Percentiles rank a stretch among this genome's conserved stretches.
phyloP scores from a whole-genome alignment of 768 basidiomycete species.

The Lactarius quietus region DNA sequence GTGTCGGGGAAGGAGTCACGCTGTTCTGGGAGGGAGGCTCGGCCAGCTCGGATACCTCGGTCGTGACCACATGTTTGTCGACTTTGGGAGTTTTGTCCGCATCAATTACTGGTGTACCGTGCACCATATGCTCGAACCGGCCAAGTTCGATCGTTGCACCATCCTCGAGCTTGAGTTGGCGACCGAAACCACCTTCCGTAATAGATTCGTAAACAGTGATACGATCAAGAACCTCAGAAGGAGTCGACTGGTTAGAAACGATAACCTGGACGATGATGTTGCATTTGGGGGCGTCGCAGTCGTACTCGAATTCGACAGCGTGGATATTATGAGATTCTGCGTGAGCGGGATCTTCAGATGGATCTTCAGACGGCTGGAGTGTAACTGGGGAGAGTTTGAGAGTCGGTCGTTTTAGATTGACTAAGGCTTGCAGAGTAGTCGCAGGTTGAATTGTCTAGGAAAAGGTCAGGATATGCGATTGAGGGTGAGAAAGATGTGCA shows the following conservation, averaged over 20 bases:
- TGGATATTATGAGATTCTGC: conserved; percentile 59
- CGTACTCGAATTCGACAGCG: conserved; percentile 87
- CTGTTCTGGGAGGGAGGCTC: conserved; percentile 4
- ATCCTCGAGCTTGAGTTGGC: conserved; percentile 66
- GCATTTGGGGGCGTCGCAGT: conserved; percentile 85
- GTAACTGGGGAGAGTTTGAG: conserved; percentile 69
- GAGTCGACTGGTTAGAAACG: conserved; percentile 55
- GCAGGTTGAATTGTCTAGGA: conserved; percentile 73
- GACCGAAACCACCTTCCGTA: conserved; percentile 82
- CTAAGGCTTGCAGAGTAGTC: conserved; percentile 89
- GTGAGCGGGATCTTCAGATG: conserved; percentile 36
- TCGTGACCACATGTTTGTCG: conserved; percentile 6
- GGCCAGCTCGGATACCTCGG: conserved; percentile 8
- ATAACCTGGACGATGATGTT: conserved; percentile 75
- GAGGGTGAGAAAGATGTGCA: conserved; percentile 32
- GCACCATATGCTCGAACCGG: conserved; percentile 50
- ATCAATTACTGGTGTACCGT: neutral
- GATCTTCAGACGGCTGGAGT: conserved; percentile 38
- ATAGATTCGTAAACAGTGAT: conserved; percentile 59
- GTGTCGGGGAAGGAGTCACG: conserved; percentile 29
- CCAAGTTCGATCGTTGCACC: conserved; percentile 79
- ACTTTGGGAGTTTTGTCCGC: neutral
- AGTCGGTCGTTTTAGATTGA: conserved; percentile 90
- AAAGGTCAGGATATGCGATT: neutral
- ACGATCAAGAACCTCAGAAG: conserved; percentile 37